Percentiles rank a stretch among this genome's conserved stretches.
Evolutionary conservation across 345 rosid genomes (phyloP).

Genomic region (Lumnitzera racemosa): DNA sequence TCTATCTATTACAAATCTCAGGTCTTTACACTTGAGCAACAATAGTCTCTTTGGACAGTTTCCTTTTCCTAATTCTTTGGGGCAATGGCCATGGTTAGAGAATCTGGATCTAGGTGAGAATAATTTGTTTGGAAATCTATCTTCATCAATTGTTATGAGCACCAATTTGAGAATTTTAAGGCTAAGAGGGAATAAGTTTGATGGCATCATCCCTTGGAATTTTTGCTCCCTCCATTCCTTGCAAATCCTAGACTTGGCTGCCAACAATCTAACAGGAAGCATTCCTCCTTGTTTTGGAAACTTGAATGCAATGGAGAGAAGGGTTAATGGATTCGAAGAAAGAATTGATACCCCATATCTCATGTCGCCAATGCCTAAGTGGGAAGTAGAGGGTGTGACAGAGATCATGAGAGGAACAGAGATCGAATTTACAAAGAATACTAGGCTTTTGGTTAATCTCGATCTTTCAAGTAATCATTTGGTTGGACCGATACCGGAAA

Average conservation of each 20-base stretch:
- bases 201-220: neutral
- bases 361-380: neutral
- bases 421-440: neutral
- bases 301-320: slow-evolving; percentile 1
- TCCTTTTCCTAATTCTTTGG: neutral
- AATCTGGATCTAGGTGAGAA: slow-evolving; percentile 9
- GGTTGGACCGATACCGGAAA: slow-evolving; percentile 9
- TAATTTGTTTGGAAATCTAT: neutral
- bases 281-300: slow-evolving; percentile 11
- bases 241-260: slow-evolving; percentile 15
- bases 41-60: slow-evolving; percentile 9
- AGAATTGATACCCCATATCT: no score
- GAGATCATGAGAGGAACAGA: slow-evolving; percentile 3
- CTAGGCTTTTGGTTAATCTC: slow-evolving; percentile 5
- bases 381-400: neutral
- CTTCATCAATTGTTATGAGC: neutral
- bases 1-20: neutral
- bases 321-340: no score
- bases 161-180: neutral
- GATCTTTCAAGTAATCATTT: slow-evolving; percentile 22
- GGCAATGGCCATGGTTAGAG: neutral
- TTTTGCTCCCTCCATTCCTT: slow-evolving; percentile 6
- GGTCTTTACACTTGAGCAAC: neutral
- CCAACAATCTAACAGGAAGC: slow-evolving; percentile 10
- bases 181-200: neutral